Evolutionary conservation across 371 early-diverging fungal species (phyloP), one percentile per base, ranked within the genome.

Genomic region (Actinomortierella ambigua): DNA sequence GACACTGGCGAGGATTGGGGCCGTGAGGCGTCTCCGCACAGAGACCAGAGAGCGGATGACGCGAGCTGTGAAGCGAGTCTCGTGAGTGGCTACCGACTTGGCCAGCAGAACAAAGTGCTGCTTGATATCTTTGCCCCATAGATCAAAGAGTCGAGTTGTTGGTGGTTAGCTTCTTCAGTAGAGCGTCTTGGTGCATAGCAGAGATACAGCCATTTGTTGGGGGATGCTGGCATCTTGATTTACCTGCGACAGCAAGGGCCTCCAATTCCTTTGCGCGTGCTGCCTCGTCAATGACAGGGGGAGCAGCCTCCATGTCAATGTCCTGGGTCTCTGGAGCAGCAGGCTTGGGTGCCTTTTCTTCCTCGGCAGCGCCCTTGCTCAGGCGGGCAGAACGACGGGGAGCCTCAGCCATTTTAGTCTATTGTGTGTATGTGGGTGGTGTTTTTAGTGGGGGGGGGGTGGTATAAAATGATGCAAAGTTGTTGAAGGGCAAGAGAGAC

Each of bases 1-100:
- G 15, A 86, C 82, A 64, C 85, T 81, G 41, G 79, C 79, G 39
- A 98, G 80, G 27, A 88, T 80, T 18, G 80, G 80, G n/a, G 84
- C 77, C 43, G 85, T 89, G 47, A 96, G 75, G 17, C 91, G 88
- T 77, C 87, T 89, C 61, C 98, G 89, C 55, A 95, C 77, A 1
- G 90, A 82, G 34, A 91, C 87, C 22, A 91, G 83, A 9, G 90
- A 86, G 56, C 98, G 86, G 57, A 97, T 66, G 7, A 92, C 97
- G 55, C 98, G 90, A 15, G 93, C 89, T 11, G 90, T 90, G 73
- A 91, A 97, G 41, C 96, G 90, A 28, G 90, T 71, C 77, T 98
- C 98, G 47, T 91, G 79, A 3, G 91, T 86, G 18, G 90, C 81
- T 2, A 93, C 96, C 41, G 93, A 91, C 55, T 91, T 84, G 69